These are phyloP conservation scores for Pythium coloratum DNA, from an alignment of 352 stramenopile genomes.

Conservation along the genomic window DNA sequence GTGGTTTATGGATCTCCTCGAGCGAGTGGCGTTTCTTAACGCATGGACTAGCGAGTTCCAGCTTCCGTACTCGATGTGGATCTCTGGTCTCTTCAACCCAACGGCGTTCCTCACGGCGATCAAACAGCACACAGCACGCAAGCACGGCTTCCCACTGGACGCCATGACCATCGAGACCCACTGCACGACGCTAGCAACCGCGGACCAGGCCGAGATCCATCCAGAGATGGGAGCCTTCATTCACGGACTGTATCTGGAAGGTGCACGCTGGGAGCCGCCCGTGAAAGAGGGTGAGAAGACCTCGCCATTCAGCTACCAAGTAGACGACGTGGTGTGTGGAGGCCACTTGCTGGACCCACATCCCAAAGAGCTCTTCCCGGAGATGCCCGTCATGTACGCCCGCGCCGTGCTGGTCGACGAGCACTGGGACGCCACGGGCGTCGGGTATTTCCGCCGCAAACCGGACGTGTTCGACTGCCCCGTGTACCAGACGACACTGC, in stretches of 20 bases:
- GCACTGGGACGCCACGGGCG: conserved; percentile 92
- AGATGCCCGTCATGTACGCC: conserved; percentile 91
- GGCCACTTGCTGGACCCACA: conserved; percentile 88
- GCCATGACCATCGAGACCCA: conserved; percentile 95
- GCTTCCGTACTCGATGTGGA: conserved; percentile 80
- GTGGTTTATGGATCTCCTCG: conserved; percentile 85
- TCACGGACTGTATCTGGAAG: conserved; percentile 95
- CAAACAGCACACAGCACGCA: conserved; percentile 86
- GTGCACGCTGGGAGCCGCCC: conserved; percentile 86
- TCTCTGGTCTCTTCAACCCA: conserved; percentile 81
- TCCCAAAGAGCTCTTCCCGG: conserved; percentile 93
- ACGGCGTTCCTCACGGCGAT: conserved; percentile 85
- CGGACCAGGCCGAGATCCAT: conserved; percentile 66
- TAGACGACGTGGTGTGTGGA: conserved; percentile 85
- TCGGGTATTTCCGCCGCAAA: conserved; percentile 92
- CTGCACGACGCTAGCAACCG: conserved; percentile 71
- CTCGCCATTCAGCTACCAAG: conserved; percentile 77
- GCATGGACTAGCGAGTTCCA: conserved; percentile 72
- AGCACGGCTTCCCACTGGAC: conserved; percentile 86
- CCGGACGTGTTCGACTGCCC: conserved; percentile 93
- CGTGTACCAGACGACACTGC: conserved; percentile 95
- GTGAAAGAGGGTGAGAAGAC: conserved; percentile 77
- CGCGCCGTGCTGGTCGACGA: conserved; percentile 91
- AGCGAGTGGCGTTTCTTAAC: conserved; percentile 62
- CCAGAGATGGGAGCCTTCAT: conserved; percentile 90